Evolutionary conservation across 345 rosid species (phyloP).

Genomic region (Boechera retrofracta): DNA sequence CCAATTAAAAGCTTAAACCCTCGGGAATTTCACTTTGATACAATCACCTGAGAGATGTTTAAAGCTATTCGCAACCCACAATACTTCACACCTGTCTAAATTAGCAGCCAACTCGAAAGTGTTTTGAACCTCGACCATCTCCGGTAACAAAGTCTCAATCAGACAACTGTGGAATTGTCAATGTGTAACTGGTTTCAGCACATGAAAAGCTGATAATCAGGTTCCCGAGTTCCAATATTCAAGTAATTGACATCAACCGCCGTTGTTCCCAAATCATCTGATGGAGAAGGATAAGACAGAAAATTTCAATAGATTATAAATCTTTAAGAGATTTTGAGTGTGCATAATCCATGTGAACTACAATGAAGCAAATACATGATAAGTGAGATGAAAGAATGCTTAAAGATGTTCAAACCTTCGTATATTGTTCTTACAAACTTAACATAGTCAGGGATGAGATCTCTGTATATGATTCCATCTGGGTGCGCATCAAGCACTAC

Average conservation of each 20-base stretch:
- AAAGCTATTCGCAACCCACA: neutral
- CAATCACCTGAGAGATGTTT: neutral
- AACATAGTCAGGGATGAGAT: conserved; percentile 81
- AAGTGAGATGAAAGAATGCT: conserved; percentile 7
- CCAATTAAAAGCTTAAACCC: neutral
- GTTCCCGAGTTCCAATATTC: conserved; percentile 58
- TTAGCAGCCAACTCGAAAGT: neutral
- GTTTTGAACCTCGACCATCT: conserved; percentile 17
- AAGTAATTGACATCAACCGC: conserved; percentile 77
- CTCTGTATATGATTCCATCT: conserved; percentile 79
- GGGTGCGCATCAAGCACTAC: conserved; percentile 90
- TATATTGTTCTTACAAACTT: conserved; percentile 74
- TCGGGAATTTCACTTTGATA: neutral
- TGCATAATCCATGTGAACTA: neutral
- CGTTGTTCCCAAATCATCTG: conserved; percentile 68
- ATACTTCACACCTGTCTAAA: conserved; percentile 1
- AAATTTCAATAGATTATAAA: neutral
- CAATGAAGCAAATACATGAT: neutral
- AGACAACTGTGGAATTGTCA: neutral
- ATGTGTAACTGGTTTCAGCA: conserved; percentile 51
- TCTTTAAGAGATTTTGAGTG: neutral
- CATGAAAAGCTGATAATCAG: conserved; percentile 64
- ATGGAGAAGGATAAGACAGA: conserved; percentile 24
- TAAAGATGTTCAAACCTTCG: conserved; percentile 64
- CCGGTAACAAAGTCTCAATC: conserved; percentile 5